A percentile compares a stretch with the other conserved stretches of the same genome.
Conservation (phyloP, 2,329 filamentous ascomycete species). For the Fusarium albidum region DNA sequence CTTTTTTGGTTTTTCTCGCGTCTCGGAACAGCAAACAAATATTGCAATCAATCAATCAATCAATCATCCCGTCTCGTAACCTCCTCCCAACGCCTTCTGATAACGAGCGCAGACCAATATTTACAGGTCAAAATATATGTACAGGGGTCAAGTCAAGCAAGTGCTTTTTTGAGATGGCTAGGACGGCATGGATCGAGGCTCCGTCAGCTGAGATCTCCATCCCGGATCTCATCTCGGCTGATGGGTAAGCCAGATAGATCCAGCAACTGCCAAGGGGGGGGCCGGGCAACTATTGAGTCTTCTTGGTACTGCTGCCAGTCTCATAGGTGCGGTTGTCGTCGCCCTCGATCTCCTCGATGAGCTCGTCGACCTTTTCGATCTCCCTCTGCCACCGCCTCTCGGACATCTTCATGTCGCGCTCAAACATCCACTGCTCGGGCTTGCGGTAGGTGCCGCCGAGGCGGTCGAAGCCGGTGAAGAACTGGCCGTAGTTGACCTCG, state of each 20-base stretch:
- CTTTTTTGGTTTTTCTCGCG: slow-evolving; percentile 20
- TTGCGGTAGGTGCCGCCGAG: slow-evolving; percentile 85
- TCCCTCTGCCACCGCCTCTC: slow-evolving; percentile 82
- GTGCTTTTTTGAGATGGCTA: background rate
- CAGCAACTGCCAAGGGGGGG: background rate
- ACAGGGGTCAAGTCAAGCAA: slow-evolving; percentile 12
- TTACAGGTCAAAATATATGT: slow-evolving; percentile 30
- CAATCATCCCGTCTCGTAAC: slow-evolving; percentile 19
- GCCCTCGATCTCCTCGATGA: slow-evolving; percentile 75
- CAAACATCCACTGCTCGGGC: slow-evolving; percentile 86
- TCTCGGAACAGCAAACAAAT: slow-evolving; percentile 29
- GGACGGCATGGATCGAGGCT: background rate
- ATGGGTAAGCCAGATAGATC: slow-evolving; percentile 4
- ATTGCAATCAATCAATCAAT: slow-evolving; percentile 27
- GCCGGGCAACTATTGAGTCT: slow-evolving; percentile 41
- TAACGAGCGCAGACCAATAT: slow-evolving; percentile 27
- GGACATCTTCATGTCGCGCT: slow-evolving; percentile 85
- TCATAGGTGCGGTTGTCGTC: slow-evolving; percentile 60
- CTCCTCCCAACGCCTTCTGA: slow-evolving; percentile 25
- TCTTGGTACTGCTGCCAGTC: slow-evolving; percentile 53
- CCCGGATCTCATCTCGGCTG: background rate
- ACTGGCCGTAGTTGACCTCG: slow-evolving; percentile 86
- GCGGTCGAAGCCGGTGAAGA: slow-evolving; percentile 91
- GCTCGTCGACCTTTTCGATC: slow-evolving; percentile 62
- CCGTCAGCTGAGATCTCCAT: background rate